phyloP scores from a whole-genome alignment of 768 basidiomycete genomes.

The Arthromyces matolae region DNA sequence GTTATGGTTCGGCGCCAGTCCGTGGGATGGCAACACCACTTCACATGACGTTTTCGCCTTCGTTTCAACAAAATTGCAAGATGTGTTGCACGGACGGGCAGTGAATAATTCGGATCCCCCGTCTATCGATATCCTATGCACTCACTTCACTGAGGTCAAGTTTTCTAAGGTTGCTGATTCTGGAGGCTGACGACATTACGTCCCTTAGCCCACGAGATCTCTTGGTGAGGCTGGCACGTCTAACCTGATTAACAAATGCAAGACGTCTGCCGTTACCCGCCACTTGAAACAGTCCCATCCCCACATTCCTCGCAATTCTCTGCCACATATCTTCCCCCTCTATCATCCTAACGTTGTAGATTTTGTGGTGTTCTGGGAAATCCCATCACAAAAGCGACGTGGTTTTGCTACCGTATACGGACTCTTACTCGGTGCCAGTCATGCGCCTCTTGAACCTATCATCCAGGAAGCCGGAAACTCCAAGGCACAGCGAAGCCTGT shows the following conservation, averaged over 20 bases:
- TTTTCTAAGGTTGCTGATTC: not conserved
- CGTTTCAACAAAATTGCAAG: constrained; percentile 45
- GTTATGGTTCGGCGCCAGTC: constrained; percentile 39
- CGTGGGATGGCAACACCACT: constrained; percentile 33
- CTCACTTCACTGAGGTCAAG: constrained; percentile 43
- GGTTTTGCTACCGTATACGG: constrained; percentile 62
- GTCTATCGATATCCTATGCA: constrained; percentile 48
- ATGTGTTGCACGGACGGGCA: constrained; percentile 47
- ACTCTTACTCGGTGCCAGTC: constrained; percentile 61
- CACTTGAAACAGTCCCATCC: constrained; percentile 40
- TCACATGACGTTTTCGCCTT: constrained; percentile 45
- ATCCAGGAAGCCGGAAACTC: constrained; percentile 56
- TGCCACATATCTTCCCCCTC: constrained; percentile 72
- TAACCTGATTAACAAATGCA: constrained; percentile 50
- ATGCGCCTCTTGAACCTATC: constrained; percentile 60
- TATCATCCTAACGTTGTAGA: constrained; percentile 73
- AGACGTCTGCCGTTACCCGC: constrained; percentile 38
- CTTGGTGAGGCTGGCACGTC: constrained; percentile 28
- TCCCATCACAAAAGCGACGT: constrained; percentile 52
- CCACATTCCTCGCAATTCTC: constrained; percentile 50
- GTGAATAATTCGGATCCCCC: constrained; percentile 44
- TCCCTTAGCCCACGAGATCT: constrained; percentile 15
- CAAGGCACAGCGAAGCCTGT: constrained; percentile 80
- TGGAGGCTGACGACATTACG: constrained; percentile 15
- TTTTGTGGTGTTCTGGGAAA: constrained; percentile 72